Evolutionary conservation across 768 basidiomycete species (phyloP), one percentile per base, ranked within the genome.

Genomic region (Strobilomyces dryophilus): DNA sequence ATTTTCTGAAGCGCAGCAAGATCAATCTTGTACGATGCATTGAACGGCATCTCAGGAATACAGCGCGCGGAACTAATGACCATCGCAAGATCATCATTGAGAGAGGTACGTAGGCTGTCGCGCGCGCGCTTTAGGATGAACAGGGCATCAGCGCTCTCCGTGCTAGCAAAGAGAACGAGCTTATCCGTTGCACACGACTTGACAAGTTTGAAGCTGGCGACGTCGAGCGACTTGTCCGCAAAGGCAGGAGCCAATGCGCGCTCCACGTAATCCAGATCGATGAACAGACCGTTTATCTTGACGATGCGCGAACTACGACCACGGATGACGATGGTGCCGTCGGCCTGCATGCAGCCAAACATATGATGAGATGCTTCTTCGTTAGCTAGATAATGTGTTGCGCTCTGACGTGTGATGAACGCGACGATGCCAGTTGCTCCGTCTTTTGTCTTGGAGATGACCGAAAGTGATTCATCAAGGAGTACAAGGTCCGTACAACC

Each of bases 1-100:
- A 64, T 40, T 37, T 61, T 54, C 51, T 69, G 68, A 17, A 71
- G 64, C 34, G 34, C 45, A 24, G 56, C 67, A 17, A 68, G 57
- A 26, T 68, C 67, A 27, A 65, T 45, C 53, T 68, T 68, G 61
- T 68, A 68, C 5, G 64, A 66, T 0, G 67, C 67, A 20, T 68
- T 68, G 54, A 66, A 68, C 1, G 65, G 65, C 66, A 66, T 68
- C 31, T 61, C 62, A 1, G 42, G 37, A 20, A 68, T 58, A 27
- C 65, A 60, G 15, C 59, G 67, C 24, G 60, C 62, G 31, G 63
- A 56, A 49, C 61, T 46, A 54, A 63, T 52, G 46, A 61, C 60
- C 61, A 64, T 62, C 29, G 60, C 57, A 26, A 63, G 51, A 35
- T 56, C 57, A 26, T 61, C 64, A 5, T 49, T 52, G 36, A 49